Base-by-base conservation (phyloP, 1,284 basidiomycete genomes). In the Pseudozyma sp. region DNA sequence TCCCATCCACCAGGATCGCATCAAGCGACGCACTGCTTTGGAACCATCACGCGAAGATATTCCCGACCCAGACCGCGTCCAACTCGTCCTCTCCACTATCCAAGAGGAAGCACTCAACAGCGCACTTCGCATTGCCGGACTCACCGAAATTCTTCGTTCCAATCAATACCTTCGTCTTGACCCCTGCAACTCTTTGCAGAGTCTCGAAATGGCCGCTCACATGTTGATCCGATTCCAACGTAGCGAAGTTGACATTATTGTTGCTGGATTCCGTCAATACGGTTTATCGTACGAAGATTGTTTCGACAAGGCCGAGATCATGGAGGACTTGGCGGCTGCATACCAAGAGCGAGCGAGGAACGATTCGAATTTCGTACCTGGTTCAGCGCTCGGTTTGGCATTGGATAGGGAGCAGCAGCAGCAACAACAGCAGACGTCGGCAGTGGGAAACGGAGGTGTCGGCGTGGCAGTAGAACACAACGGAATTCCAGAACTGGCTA, bases 261-360 rank as follows among this genome's bases (percentile, higher is more conserved):
- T 95, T 76, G 89, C 88, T 10, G 95, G 92, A 6, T 87, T 97
- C 48, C 89, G 92, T 77, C 95, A 97, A 86, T 95, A 95, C 83
- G 91, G 86, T 4, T 74, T 80, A 21, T 78, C 86, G 14, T 88
- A 86, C 63, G 93, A 94, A 81, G 92, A 94, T 80, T 91, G 92
- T 51, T 92, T 90, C 59, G 92, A 92, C 36, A 89, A 92, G 76
- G 92, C 92, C 1, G 87, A 88, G 40, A 89, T 92, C 52, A 78
- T 88, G 25, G 85, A 78, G 40, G 40, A 59, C 9, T 35, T 76
- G 1, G 61, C 71, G 1, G 65, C 63, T 1, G 68, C 67, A 19
- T 75, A 75, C 52, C 62, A 57, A 11, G 64, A 70, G 35, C 59
- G 72, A 0, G 72, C 68, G 12, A 52, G 68, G 11, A 44, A 51